A percentile compares a stretch with the other conserved stretches of the same genome.
phyloP scores from a whole-genome alignment of 768 basidiomycete genomes.

The Asterophora parasitica region DNA sequence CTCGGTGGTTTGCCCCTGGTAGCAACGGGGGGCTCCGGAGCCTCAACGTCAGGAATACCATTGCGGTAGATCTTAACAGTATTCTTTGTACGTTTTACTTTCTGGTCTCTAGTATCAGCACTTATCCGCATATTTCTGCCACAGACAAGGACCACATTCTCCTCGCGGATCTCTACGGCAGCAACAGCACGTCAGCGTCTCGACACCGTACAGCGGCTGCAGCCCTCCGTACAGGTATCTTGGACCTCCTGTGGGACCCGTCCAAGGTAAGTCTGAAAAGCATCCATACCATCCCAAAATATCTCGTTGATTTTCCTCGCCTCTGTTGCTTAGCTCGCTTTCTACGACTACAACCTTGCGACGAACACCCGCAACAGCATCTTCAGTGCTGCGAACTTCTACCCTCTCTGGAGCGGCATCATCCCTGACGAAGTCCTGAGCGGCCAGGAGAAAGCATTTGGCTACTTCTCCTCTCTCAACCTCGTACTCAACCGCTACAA shows the following conservation, averaged over 20 bases:
- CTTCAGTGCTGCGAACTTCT: slow-evolving; percentile 75
- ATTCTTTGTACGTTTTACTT: slow-evolving; percentile 61
- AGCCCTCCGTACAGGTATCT: slow-evolving; percentile 58
- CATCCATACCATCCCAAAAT: neutral
- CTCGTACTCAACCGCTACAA: slow-evolving; percentile 82
- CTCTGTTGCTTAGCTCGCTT: slow-evolving; percentile 48
- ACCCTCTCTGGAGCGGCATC: slow-evolving; percentile 86
- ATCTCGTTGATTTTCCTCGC: neutral
- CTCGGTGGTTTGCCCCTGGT: slow-evolving; percentile 41
- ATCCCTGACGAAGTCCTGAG: slow-evolving; percentile 64
- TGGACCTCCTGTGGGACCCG: slow-evolving; percentile 86
- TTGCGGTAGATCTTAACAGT: slow-evolving; percentile 80
- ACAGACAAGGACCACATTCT: slow-evolving; percentile 60
- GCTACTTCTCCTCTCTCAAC: slow-evolving; percentile 70
- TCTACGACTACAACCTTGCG: slow-evolving; percentile 86
- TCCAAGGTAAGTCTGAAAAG: slow-evolving; percentile 37
- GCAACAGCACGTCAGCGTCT: slow-evolving; percentile 36
- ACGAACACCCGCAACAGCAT: slow-evolving; percentile 58
- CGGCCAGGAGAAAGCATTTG: slow-evolving; percentile 56
- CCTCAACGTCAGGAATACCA: slow-evolving; percentile 62
- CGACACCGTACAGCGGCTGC: slow-evolving; percentile 55
- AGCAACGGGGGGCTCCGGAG: slow-evolving; percentile 55
- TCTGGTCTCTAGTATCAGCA: slow-evolving; percentile 1
- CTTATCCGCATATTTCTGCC: neutral
- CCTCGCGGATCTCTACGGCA: slow-evolving; percentile 56